phyloP scores from a whole-genome alignment of 257 asterid species.

The Primulina eburnea region DNA sequence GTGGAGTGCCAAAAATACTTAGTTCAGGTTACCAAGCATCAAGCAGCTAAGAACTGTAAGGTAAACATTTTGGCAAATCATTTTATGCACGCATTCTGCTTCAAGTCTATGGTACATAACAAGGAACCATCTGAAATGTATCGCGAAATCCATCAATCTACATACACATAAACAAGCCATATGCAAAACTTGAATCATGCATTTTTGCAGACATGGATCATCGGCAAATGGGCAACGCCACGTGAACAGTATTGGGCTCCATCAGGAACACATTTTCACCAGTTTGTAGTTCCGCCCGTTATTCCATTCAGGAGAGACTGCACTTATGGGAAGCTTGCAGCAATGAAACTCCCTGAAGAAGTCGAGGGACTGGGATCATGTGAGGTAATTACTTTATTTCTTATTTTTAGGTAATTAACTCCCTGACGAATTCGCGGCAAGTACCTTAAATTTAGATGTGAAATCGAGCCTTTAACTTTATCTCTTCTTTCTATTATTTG shows the following conservation, averaged over 20 bases:
- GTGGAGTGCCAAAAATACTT: conserved; percentile 54
- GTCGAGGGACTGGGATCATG: conserved; percentile 81
- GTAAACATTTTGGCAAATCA: conserved; percentile 31
- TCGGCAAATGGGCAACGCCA: conserved; percentile 82
- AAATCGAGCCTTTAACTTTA: background rate
- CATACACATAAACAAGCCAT: background rate
- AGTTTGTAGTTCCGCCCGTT: conserved; percentile 84
- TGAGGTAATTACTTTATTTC: conserved; percentile 48
- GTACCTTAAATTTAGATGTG: too few species aligned
- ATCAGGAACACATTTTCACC: conserved; percentile 74
- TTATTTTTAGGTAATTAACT: conserved; percentile 23
- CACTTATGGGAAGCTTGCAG: conserved; percentile 78
- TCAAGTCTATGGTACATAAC: background rate
- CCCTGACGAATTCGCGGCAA: conserved; percentile 66
- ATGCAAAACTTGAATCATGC: background rate
- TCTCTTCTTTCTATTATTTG: background rate
- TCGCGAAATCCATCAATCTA: background rate
- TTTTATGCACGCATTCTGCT: background rate
- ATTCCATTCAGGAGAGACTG: conserved; percentile 84
- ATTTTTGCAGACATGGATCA: conserved; percentile 63
- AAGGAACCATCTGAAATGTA: background rate
- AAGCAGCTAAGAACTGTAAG: conserved; percentile 78
- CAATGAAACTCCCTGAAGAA: conserved; percentile 82
- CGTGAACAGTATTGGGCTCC: conserved; percentile 77
- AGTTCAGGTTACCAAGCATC: conserved; percentile 75